These are phyloP conservation scores for Cladophialophora chaetospira DNA, from an alignment of 2,329 filamentous ascomycete genomes.

Conservation along the genomic window DNA sequence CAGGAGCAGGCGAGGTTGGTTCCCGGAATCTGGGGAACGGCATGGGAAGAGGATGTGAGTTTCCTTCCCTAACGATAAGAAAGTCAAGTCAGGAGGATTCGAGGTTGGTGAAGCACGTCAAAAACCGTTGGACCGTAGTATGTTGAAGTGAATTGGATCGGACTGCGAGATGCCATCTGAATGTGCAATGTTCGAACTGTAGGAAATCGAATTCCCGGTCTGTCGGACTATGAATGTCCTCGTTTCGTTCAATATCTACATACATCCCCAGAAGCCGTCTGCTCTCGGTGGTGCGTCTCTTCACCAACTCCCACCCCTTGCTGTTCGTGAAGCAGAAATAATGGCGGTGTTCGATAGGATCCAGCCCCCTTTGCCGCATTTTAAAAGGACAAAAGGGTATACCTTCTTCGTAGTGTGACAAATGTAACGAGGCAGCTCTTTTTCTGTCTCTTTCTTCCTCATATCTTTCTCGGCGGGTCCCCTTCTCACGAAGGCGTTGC, in stretches of 20 bases:
- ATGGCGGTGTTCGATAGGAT: neutral
- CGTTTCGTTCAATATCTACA: neutral
- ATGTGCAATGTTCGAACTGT: no score
- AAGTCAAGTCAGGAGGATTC: no score
- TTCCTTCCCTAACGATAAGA: no score
- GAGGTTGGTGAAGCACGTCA: no score
- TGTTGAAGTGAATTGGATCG: no score
- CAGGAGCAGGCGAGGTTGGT: no score
- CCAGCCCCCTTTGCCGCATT: slow-evolving; percentile 2
- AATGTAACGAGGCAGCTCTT: neutral
- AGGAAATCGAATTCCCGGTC: no score
- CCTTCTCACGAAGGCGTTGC: neutral
- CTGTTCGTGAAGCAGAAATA: neutral
- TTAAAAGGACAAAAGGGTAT: slow-evolving; percentile 5
- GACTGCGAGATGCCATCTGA: no score
- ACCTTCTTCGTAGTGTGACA: slow-evolving; percentile 8
- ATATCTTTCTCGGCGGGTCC: neutral
- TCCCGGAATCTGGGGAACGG: neutral
- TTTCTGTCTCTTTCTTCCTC: neutral
- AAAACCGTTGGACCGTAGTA: no score
- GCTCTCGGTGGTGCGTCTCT: neutral
- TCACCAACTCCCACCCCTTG: neutral
- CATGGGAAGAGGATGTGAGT: neutral
- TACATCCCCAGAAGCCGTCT: neutral
- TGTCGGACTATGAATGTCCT: no score